Evolutionary conservation across 495 filamentous ascomycete species (phyloP), one percentile per base, ranked within the genome.

Genomic region (Elaphomyces granulatus): DNA sequence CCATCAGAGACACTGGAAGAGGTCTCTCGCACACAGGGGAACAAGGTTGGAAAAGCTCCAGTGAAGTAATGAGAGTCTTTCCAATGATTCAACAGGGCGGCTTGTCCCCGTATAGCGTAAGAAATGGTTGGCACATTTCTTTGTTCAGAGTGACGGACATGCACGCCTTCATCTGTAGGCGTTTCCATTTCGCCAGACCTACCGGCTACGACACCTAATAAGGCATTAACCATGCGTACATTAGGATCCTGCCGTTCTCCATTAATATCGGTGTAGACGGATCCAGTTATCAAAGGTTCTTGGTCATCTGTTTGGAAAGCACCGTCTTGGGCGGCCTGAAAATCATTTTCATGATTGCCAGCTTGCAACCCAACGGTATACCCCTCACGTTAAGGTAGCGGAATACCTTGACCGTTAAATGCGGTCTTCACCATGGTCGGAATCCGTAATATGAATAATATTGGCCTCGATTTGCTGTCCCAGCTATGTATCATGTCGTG

Each of bases 11-110:
- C 3, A 51, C 35, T 15, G 41, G 20, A 7, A 42, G 9, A 34
- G 9, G 1, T 14, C 45, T 45, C 38, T 28, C 45, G 17, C 3
- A 44, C 48, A 9, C 9, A 4, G n/a, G 48, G 48, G 18, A 51
- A 51, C 10, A 47, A 23, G n/a, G 48, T 45, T 0, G 45, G 48
- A 23, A 51, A 51, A 8, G 45, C 48, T 19, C 33, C 17, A 30
- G 41, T 47, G 9, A 47, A 40, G 33, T 51, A 51, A 34, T 23
- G 19, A 20, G 45, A 38, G 20, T 45, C 45, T 3, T 15, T 1
- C 44, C 39, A 51, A 8, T 47, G 37, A 40, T 47, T 15, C 14
- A 51, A 3, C 1, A 45, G 30, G 3, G 40, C 7, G 14, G 15
- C 23, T 17, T 39, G 31, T n/a, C n/a, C n/a, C n/a, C n/a, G n/a